Conservation (phyloP, 208 protist genomes). For the Acanthamoeba royreba region DNA sequence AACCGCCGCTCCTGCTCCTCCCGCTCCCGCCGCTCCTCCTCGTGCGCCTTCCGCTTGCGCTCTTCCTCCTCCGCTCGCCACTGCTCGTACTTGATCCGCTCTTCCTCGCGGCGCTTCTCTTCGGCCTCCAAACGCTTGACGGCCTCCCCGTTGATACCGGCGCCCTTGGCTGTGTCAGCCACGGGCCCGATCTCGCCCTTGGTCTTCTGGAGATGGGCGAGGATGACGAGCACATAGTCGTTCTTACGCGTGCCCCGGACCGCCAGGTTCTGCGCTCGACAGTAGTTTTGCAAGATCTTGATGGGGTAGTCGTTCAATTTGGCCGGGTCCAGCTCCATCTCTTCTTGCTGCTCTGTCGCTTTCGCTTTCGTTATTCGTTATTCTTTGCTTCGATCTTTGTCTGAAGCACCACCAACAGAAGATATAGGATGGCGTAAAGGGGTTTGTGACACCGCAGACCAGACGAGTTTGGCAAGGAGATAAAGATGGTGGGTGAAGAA, state of each 20-base stretch:
- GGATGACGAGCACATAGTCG: not conserved
- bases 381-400: no score
- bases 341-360: no score
- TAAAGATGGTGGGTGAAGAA: no score
- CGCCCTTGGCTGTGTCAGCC: not conserved
- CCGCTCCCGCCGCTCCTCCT: not conserved
- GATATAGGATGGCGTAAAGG: no score
- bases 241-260: not conserved
- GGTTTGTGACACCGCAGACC: no score
- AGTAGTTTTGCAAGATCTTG: conserved; percentile 6
- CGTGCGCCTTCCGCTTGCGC: not conserved
- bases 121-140: not conserved
- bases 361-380: no score
- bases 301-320: not conserved
- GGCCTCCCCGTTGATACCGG: not conserved
- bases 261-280: not conserved
- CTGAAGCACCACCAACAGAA: no score
- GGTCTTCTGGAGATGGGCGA: not conserved
- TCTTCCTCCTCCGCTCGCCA: not conserved
- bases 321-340: not conserved
- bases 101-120: not conserved
- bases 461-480: no score
- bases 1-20: not conserved
- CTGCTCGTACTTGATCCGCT: not conserved
- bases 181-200: no score